phyloP scores from a whole-genome alignment of 2,329 filamentous ascomycete species.

The Shiraia sp. region DNA sequence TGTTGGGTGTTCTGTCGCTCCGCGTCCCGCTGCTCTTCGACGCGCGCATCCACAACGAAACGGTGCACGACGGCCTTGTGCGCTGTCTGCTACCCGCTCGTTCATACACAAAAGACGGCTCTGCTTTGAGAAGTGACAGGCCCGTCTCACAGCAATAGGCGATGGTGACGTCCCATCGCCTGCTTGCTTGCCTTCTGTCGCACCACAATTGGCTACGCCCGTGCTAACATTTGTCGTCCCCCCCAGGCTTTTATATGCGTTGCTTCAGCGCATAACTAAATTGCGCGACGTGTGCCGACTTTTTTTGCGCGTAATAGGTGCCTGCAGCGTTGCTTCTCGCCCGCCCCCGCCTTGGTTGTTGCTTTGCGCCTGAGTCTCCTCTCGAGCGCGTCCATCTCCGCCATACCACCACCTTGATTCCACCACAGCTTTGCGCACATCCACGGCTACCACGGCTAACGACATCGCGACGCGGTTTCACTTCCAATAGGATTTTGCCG shows the following conservation, averaged over 20 bases:
- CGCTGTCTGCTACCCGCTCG: constrained; percentile 21
- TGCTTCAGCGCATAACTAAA: constrained; percentile 31
- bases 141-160: constrained; percentile 40
- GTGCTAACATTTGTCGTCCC: constrained; percentile 44
- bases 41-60: constrained; percentile 35
- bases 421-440: constrained; percentile 21
- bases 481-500: constrained; percentile 15
- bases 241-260: constrained; percentile 30
- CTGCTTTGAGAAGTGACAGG: constrained; percentile 42
- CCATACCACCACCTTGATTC: constrained; percentile 6
- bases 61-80: constrained; percentile 38
- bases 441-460: constrained; percentile 21
- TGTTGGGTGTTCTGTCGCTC: constrained; percentile 23
- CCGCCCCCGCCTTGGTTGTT: constrained; percentile 11
- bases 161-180: constrained; percentile 33
- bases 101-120: constrained; percentile 27
- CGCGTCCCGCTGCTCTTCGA: constrained; percentile 23
- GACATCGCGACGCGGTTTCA: constrained; percentile 21
- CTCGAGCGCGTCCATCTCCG: constrained; percentile 23
- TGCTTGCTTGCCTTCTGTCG: constrained; percentile 27
- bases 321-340: constrained; percentile 24
- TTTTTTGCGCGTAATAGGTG: constrained; percentile 28
- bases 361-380: constrained; percentile 30
- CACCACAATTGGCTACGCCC: constrained; percentile 31
- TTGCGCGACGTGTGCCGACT: constrained; percentile 25